phyloP scores from a whole-genome alignment of 345 rosid genomes.

The Erodium maritimum region DNA sequence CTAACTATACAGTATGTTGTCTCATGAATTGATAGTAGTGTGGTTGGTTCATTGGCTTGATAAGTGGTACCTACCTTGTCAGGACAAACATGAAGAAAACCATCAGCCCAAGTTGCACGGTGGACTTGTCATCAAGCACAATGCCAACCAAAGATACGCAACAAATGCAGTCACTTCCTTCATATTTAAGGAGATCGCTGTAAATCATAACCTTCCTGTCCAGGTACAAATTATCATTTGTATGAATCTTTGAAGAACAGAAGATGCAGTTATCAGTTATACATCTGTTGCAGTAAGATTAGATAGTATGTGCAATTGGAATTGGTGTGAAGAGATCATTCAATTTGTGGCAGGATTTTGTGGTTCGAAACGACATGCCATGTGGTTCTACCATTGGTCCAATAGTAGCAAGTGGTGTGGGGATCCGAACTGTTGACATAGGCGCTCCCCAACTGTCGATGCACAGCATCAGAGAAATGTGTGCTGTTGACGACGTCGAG shows the following conservation, averaged over 20 bases:
- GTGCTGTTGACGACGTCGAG: constrained; percentile 71
- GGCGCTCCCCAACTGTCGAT: constrained; percentile 97
- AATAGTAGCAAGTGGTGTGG: constrained; percentile 83
- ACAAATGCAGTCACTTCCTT: constrained; percentile 82
- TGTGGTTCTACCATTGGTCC: constrained; percentile 99
- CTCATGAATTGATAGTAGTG: background rate
- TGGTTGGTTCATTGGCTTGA: constrained; percentile 7
- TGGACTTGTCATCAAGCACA: constrained; percentile 90
- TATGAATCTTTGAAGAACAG: background rate
- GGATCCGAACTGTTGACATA: constrained; percentile 88
- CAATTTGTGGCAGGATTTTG: constrained; percentile 57
- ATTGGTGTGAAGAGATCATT: background rate
- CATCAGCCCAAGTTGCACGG: constrained; percentile 81
- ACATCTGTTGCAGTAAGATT: too few species aligned
- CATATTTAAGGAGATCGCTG: constrained; percentile 85
- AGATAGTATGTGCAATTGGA: background rate
- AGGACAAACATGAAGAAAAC: constrained; percentile 85
- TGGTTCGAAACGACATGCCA: constrained; percentile 86
- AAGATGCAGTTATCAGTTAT: too few species aligned
- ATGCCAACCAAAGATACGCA: constrained; percentile 90
- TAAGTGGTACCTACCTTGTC: constrained; percentile 11
- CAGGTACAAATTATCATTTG: constrained; percentile 36
- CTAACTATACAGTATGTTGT: constrained; percentile 60
- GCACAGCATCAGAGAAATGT: constrained; percentile 98
- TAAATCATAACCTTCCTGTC: constrained; percentile 61